Conservation (phyloP, 306 rosid species). For the Vicia faba region DNA sequence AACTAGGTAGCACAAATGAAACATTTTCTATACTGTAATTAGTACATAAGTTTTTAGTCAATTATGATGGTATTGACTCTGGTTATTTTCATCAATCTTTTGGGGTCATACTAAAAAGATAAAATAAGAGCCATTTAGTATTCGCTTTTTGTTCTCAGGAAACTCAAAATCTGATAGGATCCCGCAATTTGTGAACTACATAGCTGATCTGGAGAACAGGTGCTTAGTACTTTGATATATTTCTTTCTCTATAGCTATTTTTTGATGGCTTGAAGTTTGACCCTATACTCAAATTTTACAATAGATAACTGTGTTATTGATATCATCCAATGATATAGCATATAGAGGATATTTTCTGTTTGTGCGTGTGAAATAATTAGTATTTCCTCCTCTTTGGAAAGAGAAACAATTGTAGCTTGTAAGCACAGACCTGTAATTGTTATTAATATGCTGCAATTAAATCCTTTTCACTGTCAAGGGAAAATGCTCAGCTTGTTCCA, state of each 20-base stretch:
- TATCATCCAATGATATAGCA: constrained; percentile 4
- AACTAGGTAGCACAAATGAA: constrained; percentile 23
- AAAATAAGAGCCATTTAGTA: constrained; percentile 28
- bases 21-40: constrained; percentile 11
- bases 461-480: constrained; percentile 54
- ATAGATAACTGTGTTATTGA: background rate
- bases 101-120: constrained; percentile 15
- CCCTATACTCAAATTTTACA: constrained; percentile 19
- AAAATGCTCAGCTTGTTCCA: constrained; percentile 73
- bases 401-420: constrained; percentile 18
- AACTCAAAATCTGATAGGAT: constrained; percentile 61
- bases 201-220: constrained; percentile 86
- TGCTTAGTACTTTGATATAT: constrained; percentile 38
- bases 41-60: constrained; percentile 20
- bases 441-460: constrained; percentile 32
- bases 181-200: constrained; percentile 77
- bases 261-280: constrained; percentile 15
- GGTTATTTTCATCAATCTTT: constrained; percentile 26
- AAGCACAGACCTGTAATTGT: constrained; percentile 13
- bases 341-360: constrained; percentile 30
- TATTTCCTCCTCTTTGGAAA: constrained; percentile 21
- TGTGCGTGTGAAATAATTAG: constrained; percentile 4
- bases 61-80: constrained; percentile 24
- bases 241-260: constrained; percentile 35
- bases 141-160: constrained; percentile 49